These are phyloP conservation scores for Eucalyptus sp. DNA, from an alignment of 345 rosid genomes.

Conservation along the genomic window DNA sequence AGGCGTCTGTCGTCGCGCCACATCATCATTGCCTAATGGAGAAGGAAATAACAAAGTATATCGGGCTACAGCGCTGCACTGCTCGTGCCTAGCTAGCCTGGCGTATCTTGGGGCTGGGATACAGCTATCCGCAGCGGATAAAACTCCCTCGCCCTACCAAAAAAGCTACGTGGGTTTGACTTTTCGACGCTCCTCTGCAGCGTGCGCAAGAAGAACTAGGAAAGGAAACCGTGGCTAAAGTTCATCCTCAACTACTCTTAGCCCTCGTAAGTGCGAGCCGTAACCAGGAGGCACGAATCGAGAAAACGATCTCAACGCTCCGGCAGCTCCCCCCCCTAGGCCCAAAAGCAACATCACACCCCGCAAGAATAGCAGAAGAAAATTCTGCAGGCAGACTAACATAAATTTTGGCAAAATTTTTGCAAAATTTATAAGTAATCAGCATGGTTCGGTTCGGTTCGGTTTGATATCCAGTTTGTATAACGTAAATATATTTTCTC, in stretches of 20 bases:
- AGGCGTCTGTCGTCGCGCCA: neutral
- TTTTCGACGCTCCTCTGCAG: neutral
- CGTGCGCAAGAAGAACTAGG: neutral
- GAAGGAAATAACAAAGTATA: neutral
- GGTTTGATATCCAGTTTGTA: neutral
- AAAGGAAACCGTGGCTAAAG: neutral
- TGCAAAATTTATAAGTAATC: neutral
- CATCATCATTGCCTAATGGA: neutral
- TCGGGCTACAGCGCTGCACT: neutral
- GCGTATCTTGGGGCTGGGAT: neutral
- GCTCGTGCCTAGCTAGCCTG: neutral
- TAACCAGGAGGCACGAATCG: neutral
- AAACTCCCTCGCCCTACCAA: neutral
- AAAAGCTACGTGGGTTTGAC: neutral
- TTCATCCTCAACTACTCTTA: neutral
- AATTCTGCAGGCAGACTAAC: neutral
- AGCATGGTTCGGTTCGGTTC: neutral
- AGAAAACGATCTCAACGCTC: neutral
- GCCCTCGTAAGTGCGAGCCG: neutral
- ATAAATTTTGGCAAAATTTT: neutral
- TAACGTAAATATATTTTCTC: neutral
- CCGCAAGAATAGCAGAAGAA: neutral
- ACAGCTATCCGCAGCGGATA: neutral
- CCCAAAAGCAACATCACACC: neutral
- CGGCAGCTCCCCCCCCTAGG: neutral